Evolutionary conservation across 768 basidiomycete genomes (phyloP), one percentile per base, ranked within the genome.

Genomic region (Amanita exitialis): DNA sequence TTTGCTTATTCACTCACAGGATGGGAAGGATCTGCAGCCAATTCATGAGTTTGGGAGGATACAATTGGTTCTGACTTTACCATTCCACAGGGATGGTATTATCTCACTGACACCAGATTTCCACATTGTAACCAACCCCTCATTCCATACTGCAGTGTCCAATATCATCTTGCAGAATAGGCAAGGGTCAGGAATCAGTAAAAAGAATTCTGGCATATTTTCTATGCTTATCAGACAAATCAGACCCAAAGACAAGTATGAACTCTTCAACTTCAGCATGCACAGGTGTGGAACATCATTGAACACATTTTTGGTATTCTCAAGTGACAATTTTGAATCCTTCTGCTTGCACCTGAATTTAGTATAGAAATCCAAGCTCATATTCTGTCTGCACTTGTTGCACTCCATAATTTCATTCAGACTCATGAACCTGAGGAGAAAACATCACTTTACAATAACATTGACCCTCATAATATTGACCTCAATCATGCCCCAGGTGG

Each of bases 181-280:
- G 65, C 51, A 5, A 23, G 56, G 16, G 58, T 59, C 41, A 30
- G 55, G 35, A 12, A 42, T 7, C 37, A 49, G 60, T 62, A 43
- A 1, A 21, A 35, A 16, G 23, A 49, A 34, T 43, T 18, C 49
- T 21, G 44, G 51, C 30, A 28, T 35, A 21, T 39, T 16, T 49
- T 55, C 47, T 51, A 38, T 52, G 25, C 50, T 50, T 35, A 39
- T 46, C 43, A 54, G 30, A 43, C 23, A 42, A 25, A 46, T n/a
- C 52, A 68, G 68, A 34, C 70, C 70, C 28, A 30, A 8, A 44
- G 68, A 66, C 34, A 51, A 60, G 36, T 58, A 74, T 56, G 69
- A 75, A 54, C 56, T 74, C 1, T 74, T 64, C 53, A 75, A 72
- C 60, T 75, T 3, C 59, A 63, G 18, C 70, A 75, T 61, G 60